These are phyloP conservation scores for Desmodesmus armatus DNA, from an alignment of 139 green algal species.

Conservation along the genomic window DNA sequence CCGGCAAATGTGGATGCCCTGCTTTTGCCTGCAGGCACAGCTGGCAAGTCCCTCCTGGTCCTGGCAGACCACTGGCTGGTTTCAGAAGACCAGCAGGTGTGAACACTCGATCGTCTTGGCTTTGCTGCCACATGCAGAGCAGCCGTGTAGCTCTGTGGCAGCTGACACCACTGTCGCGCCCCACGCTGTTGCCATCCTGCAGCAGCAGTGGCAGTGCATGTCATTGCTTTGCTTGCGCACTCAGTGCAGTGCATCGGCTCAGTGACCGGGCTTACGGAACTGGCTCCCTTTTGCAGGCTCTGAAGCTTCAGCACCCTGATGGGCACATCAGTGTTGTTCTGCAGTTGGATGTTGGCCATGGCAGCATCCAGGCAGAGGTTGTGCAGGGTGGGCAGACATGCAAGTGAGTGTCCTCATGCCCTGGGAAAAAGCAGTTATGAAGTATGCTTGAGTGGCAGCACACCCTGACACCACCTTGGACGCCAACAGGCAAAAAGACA, in stretches of 20 bases:
- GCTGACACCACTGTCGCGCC: too few relatives aligned
- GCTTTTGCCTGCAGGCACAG: not conserved
- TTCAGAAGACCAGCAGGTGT: too few relatives aligned
- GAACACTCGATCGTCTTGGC: too few relatives aligned
- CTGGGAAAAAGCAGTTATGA: too few relatives aligned
- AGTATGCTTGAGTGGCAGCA: not conserved
- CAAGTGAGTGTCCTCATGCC: too few relatives aligned
- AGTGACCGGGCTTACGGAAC: too few relatives aligned
- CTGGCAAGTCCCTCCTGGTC: too few relatives aligned
- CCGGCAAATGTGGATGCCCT: not conserved
- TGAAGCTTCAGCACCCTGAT: not conserved
- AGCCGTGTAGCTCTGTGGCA: too few relatives aligned
- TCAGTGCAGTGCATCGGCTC: too few relatives aligned
- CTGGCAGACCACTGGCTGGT: too few relatives aligned
- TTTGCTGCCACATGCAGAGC: too few relatives aligned
- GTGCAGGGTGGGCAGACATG: not conserved
- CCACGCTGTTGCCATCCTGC: too few relatives aligned
- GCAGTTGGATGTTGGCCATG: not conserved
- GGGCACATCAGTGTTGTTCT: not conserved
- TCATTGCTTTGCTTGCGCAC: not conserved
- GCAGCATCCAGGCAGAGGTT: not conserved
- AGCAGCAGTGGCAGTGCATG: not conserved
- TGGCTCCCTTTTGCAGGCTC: conserved; percentile 11
- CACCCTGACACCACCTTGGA: not conserved
- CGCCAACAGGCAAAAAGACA: not conserved